Evolutionary conservation across 2,329 filamentous ascomycete genomes (phyloP).

Genomic region (Intubia oerlemansii): DNA sequence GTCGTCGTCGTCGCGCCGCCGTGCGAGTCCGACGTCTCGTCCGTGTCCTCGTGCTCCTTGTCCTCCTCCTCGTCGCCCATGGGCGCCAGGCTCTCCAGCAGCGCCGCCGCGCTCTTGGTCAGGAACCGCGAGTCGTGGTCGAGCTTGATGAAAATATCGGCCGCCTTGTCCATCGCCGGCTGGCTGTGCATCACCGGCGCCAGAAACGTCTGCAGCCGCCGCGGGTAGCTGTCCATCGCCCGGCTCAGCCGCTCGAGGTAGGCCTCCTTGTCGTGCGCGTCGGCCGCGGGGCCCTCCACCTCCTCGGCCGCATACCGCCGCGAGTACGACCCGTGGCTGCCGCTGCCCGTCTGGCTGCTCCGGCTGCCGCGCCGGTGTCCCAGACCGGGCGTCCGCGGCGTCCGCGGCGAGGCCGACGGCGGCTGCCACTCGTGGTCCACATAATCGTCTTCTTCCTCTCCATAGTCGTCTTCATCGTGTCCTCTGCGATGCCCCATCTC

Average conservation of each 20-base stretch:
- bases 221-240: constrained; percentile 4
- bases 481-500: constrained; percentile 1
- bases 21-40: constrained; percentile 2
- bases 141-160: constrained; percentile 7
- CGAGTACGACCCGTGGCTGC: constrained; percentile 2
- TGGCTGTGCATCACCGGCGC: constrained; percentile 6
- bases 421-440: constrained; percentile 3
- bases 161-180: constrained; percentile 6
- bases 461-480: background rate
- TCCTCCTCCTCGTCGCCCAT: constrained; percentile 6
- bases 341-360: constrained; percentile 1
- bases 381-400: constrained; percentile 4
- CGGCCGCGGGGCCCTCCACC: background rate
- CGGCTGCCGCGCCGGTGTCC: too few species aligned
- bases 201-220: constrained; percentile 6
- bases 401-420: constrained; percentile 6
- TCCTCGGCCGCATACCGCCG: constrained; percentile 2
- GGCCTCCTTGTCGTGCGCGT: constrained; percentile 1
- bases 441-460: constrained; percentile 1
- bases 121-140: constrained; percentile 7
- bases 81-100: constrained; percentile 6
- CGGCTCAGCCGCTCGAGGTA: constrained; percentile 5
- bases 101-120: constrained; percentile 4
- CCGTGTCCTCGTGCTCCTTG: constrained; percentile 5
- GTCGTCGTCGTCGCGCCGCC: constrained; percentile 3